Evolutionary conservation across 116 monocot species (phyloP).

Genomic region (Papilionanthe hybrid): DNA sequence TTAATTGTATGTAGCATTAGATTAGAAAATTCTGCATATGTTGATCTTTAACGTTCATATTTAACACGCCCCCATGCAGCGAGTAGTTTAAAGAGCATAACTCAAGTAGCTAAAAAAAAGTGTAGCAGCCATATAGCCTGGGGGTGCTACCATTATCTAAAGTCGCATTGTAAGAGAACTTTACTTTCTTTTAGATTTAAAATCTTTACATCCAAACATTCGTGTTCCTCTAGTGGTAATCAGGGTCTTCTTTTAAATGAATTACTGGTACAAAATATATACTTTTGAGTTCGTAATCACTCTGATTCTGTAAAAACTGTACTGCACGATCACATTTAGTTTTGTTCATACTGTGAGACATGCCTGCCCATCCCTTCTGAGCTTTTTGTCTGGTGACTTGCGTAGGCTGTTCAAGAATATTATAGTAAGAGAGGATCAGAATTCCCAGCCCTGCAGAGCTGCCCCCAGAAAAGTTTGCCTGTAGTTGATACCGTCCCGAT

Average conservation of each 20-base stretch:
- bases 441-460: slow-evolving; percentile 32
- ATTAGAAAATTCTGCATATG: no score
- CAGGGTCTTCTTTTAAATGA: background rate
- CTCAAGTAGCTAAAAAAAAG: background rate
- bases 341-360: background rate
- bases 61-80: no score
- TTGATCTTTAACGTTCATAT: no score
- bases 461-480: slow-evolving; percentile 14
- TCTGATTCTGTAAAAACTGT: background rate
- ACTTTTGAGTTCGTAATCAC: background rate
- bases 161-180: no score
- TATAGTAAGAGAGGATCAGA: slow-evolving; percentile 35
- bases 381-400: background rate
- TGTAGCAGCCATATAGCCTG: background rate
- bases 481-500: slow-evolving; percentile 39
- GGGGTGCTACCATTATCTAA: no score
- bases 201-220: background rate
- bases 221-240: background rate
- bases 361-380: background rate
- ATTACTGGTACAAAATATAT: background rate
- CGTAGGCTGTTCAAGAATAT: slow-evolving; percentile 69
- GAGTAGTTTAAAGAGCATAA: background rate
- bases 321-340: background rate
- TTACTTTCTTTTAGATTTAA: background rate
- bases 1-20: no score